Evolutionary conservation across 495 filamentous ascomycete genomes (phyloP), one percentile per base, ranked within the genome.

Genomic region (Astrothelium subdiscretum): DNA sequence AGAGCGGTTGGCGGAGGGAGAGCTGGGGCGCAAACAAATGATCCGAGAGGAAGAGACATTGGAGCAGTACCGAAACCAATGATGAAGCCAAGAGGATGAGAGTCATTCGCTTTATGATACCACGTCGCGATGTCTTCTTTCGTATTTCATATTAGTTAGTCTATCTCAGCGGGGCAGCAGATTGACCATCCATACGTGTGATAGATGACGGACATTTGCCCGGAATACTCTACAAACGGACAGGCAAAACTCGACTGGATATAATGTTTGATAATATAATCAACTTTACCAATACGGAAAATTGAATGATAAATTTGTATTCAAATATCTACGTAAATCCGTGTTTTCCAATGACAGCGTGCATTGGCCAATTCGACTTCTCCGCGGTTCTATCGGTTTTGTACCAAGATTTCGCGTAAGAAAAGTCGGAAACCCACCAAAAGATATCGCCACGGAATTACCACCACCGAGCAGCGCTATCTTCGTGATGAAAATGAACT

Each of bases 91-190:
- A 54, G 22, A 54, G 48, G 48, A 54, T 54, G 24, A 54, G 6
- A 29, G 48, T 29, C 22, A 11, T 29, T 54, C 8, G 8, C 15
- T 54, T 54, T 29, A 29, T 54, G 48, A 54, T 54, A 29, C 48
- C 48, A 54, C 15, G 48, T 29, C 24, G 20, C 24, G 22, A 54
- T 59, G 43, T 44, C 32, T 63, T 31, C 44, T 6, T n/a, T 31
- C 11, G 27, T 22, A 8, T 20, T 44, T 38, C 20, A 61, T 51
- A 61, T 3, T 2, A 61, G 13, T 12, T 51, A 4, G 43, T 8
- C 31, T 31, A 60, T 43, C 59, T 60, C 32, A 38, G 43, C 32
- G 59, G 59, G 43, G 59, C n/a, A n/a, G n/a, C n/a, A n/a, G n/a
- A n/a, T n/a, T n/a, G n/a, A n/a, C n/a, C n/a, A 59, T 38, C 8